phyloP scores from a whole-genome alignment of 2,329 filamentous ascomycete species.

The Xylariales sp. region DNA sequence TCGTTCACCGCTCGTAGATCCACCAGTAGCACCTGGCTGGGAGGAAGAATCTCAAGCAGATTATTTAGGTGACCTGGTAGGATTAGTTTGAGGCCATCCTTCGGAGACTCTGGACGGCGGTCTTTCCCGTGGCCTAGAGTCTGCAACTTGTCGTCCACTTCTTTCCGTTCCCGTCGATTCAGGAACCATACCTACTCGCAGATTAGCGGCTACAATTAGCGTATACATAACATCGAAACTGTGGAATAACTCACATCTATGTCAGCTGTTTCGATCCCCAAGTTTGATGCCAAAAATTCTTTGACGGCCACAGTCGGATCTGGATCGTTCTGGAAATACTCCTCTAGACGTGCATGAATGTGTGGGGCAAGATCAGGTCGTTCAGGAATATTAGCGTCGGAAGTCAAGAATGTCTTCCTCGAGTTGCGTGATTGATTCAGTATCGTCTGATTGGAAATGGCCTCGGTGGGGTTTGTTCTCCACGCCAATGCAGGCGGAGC shows the following conservation, averaged over 20 bases:
- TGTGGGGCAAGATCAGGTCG: slow-evolving; percentile 43
- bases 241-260: slow-evolving; percentile 35
- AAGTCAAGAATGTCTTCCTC: slow-evolving; percentile 32
- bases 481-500: slow-evolving; percentile 10
- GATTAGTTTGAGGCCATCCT: slow-evolving; percentile 40
- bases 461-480: slow-evolving; percentile 17
- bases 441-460: slow-evolving; percentile 35
- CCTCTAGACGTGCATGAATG: slow-evolving; percentile 45
- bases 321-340: slow-evolving; percentile 45
- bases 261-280: slow-evolving; percentile 46
- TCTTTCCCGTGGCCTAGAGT: slow-evolving; percentile 38
- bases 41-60: slow-evolving; percentile 45
- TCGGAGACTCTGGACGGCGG: slow-evolving; percentile 19
- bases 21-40: slow-evolving; percentile 41
- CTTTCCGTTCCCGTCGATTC: slow-evolving; percentile 45
- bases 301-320: slow-evolving; percentile 45
- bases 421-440: slow-evolving; percentile 40
- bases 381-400: slow-evolving; percentile 31
- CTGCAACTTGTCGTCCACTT: slow-evolving; percentile 39
- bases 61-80: slow-evolving; percentile 45
- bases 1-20: slow-evolving; percentile 43
- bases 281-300: slow-evolving; percentile 50
- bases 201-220: slow-evolving; percentile 11
- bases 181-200: slow-evolving; percentile 43
- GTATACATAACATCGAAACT: background rate